Evolutionary conservation across 495 filamentous ascomycete genomes (phyloP).

Genomic region (Penicillium roqueforti): DNA sequence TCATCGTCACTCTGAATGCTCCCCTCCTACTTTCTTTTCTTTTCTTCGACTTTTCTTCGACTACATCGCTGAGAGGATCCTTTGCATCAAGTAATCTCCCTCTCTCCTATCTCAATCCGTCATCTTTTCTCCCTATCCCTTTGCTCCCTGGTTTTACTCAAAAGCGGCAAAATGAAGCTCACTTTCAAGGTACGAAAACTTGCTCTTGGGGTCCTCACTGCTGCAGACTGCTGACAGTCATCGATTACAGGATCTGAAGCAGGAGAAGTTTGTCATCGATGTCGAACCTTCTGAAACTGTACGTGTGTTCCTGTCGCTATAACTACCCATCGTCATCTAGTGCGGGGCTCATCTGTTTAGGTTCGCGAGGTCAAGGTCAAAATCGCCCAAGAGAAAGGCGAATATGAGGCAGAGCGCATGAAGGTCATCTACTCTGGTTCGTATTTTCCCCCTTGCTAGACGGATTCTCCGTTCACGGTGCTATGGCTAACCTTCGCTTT

Average conservation of each 20-base stretch:
- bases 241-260: conserved; percentile 77
- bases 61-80: conserved; percentile 11
- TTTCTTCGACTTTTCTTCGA: conserved; percentile 7
- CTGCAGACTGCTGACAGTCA: conserved; percentile 2
- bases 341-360: conserved; percentile 49
- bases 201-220: conserved; percentile 19
- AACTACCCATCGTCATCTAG: conserved; percentile 11
- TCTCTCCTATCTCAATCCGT: conserved; percentile 4
- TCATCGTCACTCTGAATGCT: conserved; percentile 15
- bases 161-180: conserved; percentile 66
- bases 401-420: conserved; percentile 77
- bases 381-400: conserved; percentile 77
- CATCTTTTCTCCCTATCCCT: conserved; percentile 15
- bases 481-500: neutral
- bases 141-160: conserved; percentile 6
- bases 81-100: conserved; percentile 9
- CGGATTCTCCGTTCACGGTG: neutral
- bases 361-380: conserved; percentile 86
- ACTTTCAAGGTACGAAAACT: conserved; percentile 66
- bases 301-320: conserved; percentile 23
- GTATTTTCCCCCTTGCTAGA: conserved; percentile 1
- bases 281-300: conserved; percentile 90
- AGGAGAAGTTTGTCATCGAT: conserved; percentile 95
- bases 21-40: conserved; percentile 8
- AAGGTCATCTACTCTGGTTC: conserved; percentile 97